Base-by-base conservation (phyloP, 1,284 basidiomycete genomes). In the Puccinia coronata region DNA sequence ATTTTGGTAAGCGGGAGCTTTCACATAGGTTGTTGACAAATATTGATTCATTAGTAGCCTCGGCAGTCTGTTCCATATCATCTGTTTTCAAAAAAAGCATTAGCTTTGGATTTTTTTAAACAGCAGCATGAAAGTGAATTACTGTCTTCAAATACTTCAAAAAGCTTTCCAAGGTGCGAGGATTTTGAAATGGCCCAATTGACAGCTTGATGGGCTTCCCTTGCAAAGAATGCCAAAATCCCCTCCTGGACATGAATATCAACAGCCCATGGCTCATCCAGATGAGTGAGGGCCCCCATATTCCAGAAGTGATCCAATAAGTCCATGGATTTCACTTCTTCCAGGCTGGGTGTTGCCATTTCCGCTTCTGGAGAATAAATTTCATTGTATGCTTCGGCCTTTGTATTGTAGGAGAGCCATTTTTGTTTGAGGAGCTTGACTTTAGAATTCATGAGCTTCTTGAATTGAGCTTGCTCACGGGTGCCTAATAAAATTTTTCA, bases 391-490 rank as follows among this genome's bases (percentile, higher is more conserved):
- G 31, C 20, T 4, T 36, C 20, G 41, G 43, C 70, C 28, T 53
- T 36, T 9, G 23, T 28, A 34, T 51, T 36, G 20, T 72, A 72
- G 1, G 39, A 36, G 3, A 34, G 2, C 47, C 53, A 72, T 16
- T 72, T 72, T 8, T 31, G 51, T 23, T 2, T 72, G 9, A 72
- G 49, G 5, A 72, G 39, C 49, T 49, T 72, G 14, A 23, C 43
- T 51, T 72, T 39, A 39, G 61, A 65, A 65, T 65, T 65, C 39
- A 65, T 65, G 6, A 39, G 31, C 39, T 65, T 65, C 16, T 72
- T 72, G 20, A 49, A 72, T 34, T 25, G 9, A 25, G 41, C 43
- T n/a, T 72, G 70, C 16, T 20, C 25, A 25, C 34, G 31, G 1
- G 39, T 72, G 1, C 70, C 70, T 72, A 43, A 69, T 47, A 25